Evolutionary conservation across 495 filamentous ascomycete species (phyloP).

Genomic region (Emericellopsis terricola): DNA sequence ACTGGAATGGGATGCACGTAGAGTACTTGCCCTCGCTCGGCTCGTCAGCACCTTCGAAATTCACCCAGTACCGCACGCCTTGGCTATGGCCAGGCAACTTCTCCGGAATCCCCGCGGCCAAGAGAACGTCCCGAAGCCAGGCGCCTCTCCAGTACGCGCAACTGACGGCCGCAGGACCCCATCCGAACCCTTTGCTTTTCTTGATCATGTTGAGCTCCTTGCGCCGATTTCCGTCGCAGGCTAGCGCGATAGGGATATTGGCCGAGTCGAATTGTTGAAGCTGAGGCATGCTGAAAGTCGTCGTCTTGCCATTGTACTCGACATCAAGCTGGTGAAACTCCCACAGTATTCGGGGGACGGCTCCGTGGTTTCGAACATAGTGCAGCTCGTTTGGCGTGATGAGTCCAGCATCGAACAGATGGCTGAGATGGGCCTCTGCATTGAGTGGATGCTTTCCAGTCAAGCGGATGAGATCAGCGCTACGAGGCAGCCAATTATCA

Average conservation of each 20-base stretch:
- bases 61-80: conserved; percentile 79
- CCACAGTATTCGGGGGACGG: conserved; percentile 69
- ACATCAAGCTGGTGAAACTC: too few species aligned
- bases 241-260: conserved; percentile 75
- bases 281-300: conserved; percentile 54
- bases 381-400: conserved; percentile 79
- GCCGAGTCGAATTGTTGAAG: conserved; percentile 65
- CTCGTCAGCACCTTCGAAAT: conserved; percentile 85
- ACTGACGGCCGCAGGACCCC: conserved; percentile 79
- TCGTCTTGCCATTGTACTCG: too few species aligned
- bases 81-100: too few species aligned
- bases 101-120: too few species aligned
- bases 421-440: conserved; percentile 69
- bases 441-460: conserved; percentile 93
- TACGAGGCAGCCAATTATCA: background rate
- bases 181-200: conserved; percentile 92
- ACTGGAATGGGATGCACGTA: conserved; percentile 74
- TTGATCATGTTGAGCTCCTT: conserved; percentile 89
- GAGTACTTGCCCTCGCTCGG: conserved; percentile 84
- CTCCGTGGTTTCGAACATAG: conserved; percentile 87
- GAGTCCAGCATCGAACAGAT: conserved; percentile 74
- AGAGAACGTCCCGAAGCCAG: conserved; percentile 53
- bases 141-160: conserved; percentile 85
- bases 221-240: conserved; percentile 83
- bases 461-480: conserved; percentile 70